Evolutionary conservation across 1,284 basidiomycete genomes (phyloP), one percentile per base, ranked within the genome.

Genomic region (Fomitopsis palustris): DNA sequence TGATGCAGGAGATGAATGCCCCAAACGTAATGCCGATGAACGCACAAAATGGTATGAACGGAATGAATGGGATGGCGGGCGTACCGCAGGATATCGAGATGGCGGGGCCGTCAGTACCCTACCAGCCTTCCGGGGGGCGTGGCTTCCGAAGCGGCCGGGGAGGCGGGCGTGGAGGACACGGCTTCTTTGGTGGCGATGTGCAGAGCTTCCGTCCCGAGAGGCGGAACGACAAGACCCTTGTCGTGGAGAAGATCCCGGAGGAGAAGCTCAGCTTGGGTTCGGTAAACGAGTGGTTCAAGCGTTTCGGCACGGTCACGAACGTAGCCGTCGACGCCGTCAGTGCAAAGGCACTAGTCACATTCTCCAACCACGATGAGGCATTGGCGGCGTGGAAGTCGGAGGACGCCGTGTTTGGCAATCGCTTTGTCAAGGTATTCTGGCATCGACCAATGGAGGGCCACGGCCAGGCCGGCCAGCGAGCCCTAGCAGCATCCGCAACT

Each of bases 371-470:
- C 67, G 83, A 83, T 23, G 91, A 96, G 70, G 96, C 96, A 0
- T 87, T 90, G 67, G 81, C 85, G 23, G 96, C 96, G 0, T 95
- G 96, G 90, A 92, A 91, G 72, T 88, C 87, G 27, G 93, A 96
- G 70, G 94, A 96, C 61, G 94, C 95, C 17, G 90, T 98, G 27
- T 97, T 98, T 70, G 88, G 87, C 17, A 96, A 95, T 67, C 86
- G 96, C 42, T 98, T 98, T 71, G 95, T 98, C 66, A 97, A 96
- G 73, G 81, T 96, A 42, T 91, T 95, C 67, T 96, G 94, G 94
- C 94, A 96, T 77, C 81, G 88, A 65, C 94, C 94, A 3, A 84
- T 94, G 82, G 91, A 90, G 57, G 94, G 93, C 0, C 90, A 94
- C 66, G 93, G 93, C 16, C 85, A 84, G 62, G 80, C 78, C 17